Base-by-base conservation (phyloP, 495 filamentous ascomycete species). In the Sphaerosporella brunnea region DNA sequence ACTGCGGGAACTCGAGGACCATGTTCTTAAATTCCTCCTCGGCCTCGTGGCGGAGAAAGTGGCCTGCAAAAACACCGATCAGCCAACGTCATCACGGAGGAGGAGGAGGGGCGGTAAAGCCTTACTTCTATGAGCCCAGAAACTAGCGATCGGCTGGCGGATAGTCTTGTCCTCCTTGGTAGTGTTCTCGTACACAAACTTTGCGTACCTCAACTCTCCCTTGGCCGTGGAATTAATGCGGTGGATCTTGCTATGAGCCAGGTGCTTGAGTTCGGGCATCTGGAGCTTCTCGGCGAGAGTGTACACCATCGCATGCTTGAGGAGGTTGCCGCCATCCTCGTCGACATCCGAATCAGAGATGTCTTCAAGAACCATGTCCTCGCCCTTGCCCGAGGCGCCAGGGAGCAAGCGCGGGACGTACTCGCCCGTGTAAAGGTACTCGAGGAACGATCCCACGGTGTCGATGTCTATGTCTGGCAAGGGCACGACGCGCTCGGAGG, bases 401-500 rank as follows among this genome's bases (percentile, higher is more conserved):
- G 69, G 59, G 13, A 78, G 44, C 54, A 78, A 77, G 50, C 69
- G 67, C 2, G 83, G 79, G 62, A 83, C 84, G 70, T 94, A 94
- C 62, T 96, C 83, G 62, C 74, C 75, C 1, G 83, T 93, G 65
- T 96, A 96, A 24, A 92, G 75, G 65, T 79, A 96, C 66, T 94
- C 80, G 55, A 96, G 74, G 58, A 93, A 85, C 65, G 77, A 86
- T 25, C 82, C 77, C 48, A 87, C 78, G 26, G 87, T 82, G 50
- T 86, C 81, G 23, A 90, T 64, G 54, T 88, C 73, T 51, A 84
- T 80, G 51, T 70, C 66, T 0, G 70, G 61, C 26, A 94, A 78
- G 30, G 78, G 64, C 53, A 94, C 77, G 43, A 73, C 67, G 45
- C 75, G 77, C 62, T 74, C 66, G 68, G 77, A 19, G 58, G 68